A percentile compares a stretch with the other conserved stretches of the same genome.
These are phyloP conservation scores for Lojkania enalia DNA, from an alignment of 2,329 filamentous ascomycete species.

Conservation along the genomic window DNA sequence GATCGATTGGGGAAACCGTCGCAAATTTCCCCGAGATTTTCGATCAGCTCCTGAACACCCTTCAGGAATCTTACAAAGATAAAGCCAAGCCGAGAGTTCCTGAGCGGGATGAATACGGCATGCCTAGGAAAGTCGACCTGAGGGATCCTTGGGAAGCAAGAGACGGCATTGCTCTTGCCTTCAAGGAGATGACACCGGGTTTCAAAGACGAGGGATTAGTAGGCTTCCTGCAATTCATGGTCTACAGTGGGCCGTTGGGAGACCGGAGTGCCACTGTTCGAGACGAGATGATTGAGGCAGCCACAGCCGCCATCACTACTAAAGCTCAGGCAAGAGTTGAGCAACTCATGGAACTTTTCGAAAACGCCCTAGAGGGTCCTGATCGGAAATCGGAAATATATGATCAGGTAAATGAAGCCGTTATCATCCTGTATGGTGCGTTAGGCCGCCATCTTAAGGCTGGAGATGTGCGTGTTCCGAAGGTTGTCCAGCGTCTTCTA, in stretches of 20 bases:
- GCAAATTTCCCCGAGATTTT: constrained; percentile 63
- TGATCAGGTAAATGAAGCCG: constrained; percentile 93
- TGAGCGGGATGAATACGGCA: constrained; percentile 88
- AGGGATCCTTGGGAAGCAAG: constrained; percentile 89
- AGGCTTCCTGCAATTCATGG: constrained; percentile 80
- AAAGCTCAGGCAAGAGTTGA: constrained; percentile 85
- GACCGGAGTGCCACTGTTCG: constrained; percentile 79
- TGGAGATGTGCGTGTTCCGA: constrained; percentile 84
- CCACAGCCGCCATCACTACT: constrained; percentile 75
- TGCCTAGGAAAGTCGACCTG: constrained; percentile 86
- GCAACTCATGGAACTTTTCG: constrained; percentile 88
- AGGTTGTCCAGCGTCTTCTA: constrained; percentile 83
- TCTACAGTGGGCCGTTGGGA: constrained; percentile 82
- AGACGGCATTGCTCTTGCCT: constrained; percentile 85
- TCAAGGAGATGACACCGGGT: constrained; percentile 75
- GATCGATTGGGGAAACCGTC: constrained; percentile 76
- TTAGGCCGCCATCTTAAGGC: constrained; percentile 82
- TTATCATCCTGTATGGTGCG: constrained; percentile 96
- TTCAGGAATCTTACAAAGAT: constrained; percentile 74
- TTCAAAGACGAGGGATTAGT: constrained; percentile 73
- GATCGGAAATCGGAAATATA: constrained; percentile 79
- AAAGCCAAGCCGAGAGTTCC: constrained; percentile 81
- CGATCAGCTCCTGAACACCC: constrained; percentile 61
- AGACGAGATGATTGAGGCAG: constrained; percentile 88
- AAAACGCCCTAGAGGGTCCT: constrained; percentile 81